phyloP scores from a whole-genome alignment of 2,329 filamentous ascomycete species.

The Neofusicoccum sp. region DNA sequence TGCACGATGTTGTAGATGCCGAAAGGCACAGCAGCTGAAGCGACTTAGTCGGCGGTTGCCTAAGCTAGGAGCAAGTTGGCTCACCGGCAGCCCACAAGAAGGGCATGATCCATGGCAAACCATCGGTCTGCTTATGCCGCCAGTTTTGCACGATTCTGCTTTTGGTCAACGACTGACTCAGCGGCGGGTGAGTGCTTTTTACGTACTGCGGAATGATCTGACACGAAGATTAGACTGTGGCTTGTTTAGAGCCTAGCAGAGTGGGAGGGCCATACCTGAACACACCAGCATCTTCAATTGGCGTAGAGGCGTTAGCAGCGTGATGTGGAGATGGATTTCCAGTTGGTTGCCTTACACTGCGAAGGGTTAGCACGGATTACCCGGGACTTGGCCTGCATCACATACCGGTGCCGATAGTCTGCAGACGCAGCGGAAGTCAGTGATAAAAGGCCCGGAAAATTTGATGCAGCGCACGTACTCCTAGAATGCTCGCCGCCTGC shows the following conservation, averaged over 20 bases:
- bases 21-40: conserved; percentile 46
- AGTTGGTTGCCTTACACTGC: conserved; percentile 25
- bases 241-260: conserved; percentile 3
- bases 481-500: conserved; percentile 43
- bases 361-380: conserved; percentile 14
- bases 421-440: conserved; percentile 1
- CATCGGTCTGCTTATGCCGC: conserved; percentile 62
- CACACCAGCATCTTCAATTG: conserved; percentile 43
- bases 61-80: background rate
- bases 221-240: conserved; percentile 26
- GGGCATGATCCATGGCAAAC: conserved; percentile 63
- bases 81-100: conserved; percentile 64
- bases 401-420: conserved; percentile 44
- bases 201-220: conserved; percentile 41
- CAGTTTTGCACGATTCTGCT: conserved; percentile 63
- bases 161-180: conserved; percentile 23
- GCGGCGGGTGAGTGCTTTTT: background rate
- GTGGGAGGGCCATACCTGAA: conserved; percentile 35
- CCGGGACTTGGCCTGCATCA: background rate
- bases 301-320: conserved; percentile 21
- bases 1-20: conserved; percentile 57
- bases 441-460: background rate
- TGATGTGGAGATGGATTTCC: conserved; percentile 24
- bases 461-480: conserved; percentile 32
- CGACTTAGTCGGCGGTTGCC: conserved; percentile 1